These are phyloP conservation scores for Podaxis rugospora DNA, from an alignment of 768 basidiomycete genomes.

Conservation along the genomic window DNA sequence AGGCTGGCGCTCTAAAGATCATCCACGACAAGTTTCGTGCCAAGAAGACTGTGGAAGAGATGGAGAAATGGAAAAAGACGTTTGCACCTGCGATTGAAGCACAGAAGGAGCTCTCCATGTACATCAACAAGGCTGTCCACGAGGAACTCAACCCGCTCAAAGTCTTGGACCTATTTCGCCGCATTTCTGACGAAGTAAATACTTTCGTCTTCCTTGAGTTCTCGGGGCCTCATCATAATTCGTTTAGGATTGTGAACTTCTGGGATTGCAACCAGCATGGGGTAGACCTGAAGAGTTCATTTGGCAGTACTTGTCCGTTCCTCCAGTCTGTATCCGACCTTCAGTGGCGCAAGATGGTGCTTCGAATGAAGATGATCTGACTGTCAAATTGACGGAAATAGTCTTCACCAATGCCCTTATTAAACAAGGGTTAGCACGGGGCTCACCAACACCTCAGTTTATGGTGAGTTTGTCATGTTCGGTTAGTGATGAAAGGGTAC, in stretches of 20 bases:
- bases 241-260: slow-evolving; percentile 84
- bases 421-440: slow-evolving; percentile 84
- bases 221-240: neutral
- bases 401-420: slow-evolving; percentile 92
- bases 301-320: slow-evolving; percentile 99
- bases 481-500: neutral
- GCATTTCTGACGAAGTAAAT: slow-evolving; percentile 86
- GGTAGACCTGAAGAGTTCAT: slow-evolving; percentile 96
- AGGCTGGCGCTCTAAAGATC: slow-evolving; percentile 91
- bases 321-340: slow-evolving; percentile 95
- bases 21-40: slow-evolving; percentile 97
- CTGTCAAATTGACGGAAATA: slow-evolving; percentile 96
- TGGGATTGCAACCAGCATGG: slow-evolving; percentile 83
- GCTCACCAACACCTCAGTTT: slow-evolving; percentile 81
- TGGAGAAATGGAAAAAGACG: slow-evolving; percentile 81
- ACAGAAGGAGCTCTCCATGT: slow-evolving; percentile 81
- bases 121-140: slow-evolving; percentile 81
- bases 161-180: slow-evolving; percentile 85
- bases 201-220: neutral
- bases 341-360: slow-evolving; percentile 97
- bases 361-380: slow-evolving; percentile 97
- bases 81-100: slow-evolving; percentile 81
- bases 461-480: slow-evolving; percentile 66
- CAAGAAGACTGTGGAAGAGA: slow-evolving; percentile 86
- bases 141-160: slow-evolving; percentile 96